Base-by-base conservation (phyloP, 495 filamentous ascomycete species). In the Talaromyces liani region DNA sequence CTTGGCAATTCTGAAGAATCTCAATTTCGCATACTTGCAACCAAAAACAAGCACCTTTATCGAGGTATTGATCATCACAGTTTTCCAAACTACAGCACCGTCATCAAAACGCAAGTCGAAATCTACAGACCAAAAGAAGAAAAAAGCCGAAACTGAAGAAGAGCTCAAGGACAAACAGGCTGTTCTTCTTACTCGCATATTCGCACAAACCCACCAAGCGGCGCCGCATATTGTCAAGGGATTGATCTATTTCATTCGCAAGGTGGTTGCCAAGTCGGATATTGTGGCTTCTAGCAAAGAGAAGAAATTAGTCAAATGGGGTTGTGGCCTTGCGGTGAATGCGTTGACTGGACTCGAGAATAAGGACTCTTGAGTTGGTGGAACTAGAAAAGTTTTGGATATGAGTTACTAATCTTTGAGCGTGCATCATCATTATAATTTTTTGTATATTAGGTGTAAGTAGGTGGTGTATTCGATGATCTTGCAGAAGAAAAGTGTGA, bases 21-120 rank as follows among this genome's bases (percentile, higher is more conserved):
- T 96, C 49, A 92, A 93, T 65, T 84, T 93, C 51, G 78, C 86
- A 12, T 91, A 89, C 68, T 77, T 96, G 20, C 90, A 93, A 67
- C 73, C 81, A 4, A 91, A 90, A 74, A 89, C 90, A 0, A 86
- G 85, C 63, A 85, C 80, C 1, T 93, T 97, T 66, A 77, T 91
- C 31, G 92, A 96, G 72, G 70, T 95, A 1, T 69, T 97, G 70
- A 76, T 97, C 24, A 87, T 93, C 66, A 90, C 85, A 7, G 68
- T 89, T 20, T 83, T 96, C 20, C 81, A 90, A 39, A 84, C 88
- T 63, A 85, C 81, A 36, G 73, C 73, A 31, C 71, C 66, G 41
- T 62, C 60, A 9, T 20, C 60, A 10, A 45, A 20, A 6, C 56
- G 61, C 63, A 9, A 57, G 47, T 34, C 63, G 29, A 33, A 60